phyloP scores from a whole-genome alignment of 1,139 yeast species.

The Taphrina sp. region DNA sequence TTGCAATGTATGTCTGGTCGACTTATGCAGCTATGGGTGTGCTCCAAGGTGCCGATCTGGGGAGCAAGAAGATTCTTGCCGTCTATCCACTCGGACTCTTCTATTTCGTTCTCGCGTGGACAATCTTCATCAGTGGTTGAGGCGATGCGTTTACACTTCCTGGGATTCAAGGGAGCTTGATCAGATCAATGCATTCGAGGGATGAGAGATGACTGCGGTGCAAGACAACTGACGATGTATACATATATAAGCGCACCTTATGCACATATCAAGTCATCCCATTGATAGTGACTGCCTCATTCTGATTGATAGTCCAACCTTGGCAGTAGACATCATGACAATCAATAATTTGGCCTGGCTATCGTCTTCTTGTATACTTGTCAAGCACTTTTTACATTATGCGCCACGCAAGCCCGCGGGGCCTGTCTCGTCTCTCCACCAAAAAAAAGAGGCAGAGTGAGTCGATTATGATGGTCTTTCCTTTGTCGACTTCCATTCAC shows the following conservation, averaged over 20 bases:
- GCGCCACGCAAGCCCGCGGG: too few relatives aligned
- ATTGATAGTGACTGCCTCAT: too few relatives aligned
- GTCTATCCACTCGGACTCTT: constrained; percentile 76
- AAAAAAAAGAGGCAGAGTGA: too few relatives aligned
- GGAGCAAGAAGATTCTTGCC: constrained; percentile 69
- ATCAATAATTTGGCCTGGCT: too few relatives aligned
- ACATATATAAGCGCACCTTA: background rate
- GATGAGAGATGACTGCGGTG: background rate
- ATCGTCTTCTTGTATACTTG: too few relatives aligned
- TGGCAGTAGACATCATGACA: too few relatives aligned
- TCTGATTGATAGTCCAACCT: too few relatives aligned
- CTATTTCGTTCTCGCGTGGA: constrained; percentile 45
- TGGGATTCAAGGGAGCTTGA: background rate
- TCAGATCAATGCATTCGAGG: background rate
- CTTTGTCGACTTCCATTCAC: too few relatives aligned
- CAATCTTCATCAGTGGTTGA: constrained; percentile 28
- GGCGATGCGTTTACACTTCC: background rate
- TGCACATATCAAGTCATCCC: too few relatives aligned
- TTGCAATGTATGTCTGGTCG: constrained; percentile 66
- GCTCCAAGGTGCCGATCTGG: constrained; percentile 67
- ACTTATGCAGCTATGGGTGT: constrained; percentile 66
- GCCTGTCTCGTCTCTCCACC: too few relatives aligned
- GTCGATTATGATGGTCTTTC: too few relatives aligned
- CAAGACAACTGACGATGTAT: background rate
- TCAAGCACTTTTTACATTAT: too few relatives aligned